These are phyloP conservation scores for Globisporangium middletonii DNA, from an alignment of 352 stramenopile genomes.

Conservation along the genomic window DNA sequence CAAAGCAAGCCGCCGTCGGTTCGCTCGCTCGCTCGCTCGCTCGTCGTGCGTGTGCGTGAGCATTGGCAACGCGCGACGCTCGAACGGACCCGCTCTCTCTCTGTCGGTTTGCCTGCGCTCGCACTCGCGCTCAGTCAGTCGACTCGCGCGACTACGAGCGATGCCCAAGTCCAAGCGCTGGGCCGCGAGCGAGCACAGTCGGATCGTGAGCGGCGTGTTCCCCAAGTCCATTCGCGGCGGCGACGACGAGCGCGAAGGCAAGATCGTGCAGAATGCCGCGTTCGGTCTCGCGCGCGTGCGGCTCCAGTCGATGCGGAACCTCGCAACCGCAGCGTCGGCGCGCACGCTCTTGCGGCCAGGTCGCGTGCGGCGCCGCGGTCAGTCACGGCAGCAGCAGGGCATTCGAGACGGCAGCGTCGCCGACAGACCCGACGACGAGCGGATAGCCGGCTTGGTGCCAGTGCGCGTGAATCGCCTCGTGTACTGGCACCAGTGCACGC, in stretches of 20 bases:
- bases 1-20: background rate
- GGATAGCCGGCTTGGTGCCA: background rate
- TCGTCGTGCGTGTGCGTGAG: background rate
- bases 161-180: conserved; percentile 15
- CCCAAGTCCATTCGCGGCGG: conserved; percentile 12
- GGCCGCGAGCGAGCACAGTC: conserved; percentile 15
- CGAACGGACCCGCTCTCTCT: too few species aligned
- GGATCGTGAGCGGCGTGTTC: conserved; percentile 15
- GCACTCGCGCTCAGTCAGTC: too few species aligned
- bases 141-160: background rate
- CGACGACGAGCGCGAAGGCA: conserved; percentile 11
- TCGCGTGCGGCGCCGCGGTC: background rate
- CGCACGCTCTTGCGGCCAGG: conserved; percentile 2
- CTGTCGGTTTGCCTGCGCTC: too few species aligned
- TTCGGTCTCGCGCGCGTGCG: conserved; percentile 12
- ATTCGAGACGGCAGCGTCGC: background rate
- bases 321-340: conserved; percentile 2
- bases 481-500: background rate
- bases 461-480: background rate
- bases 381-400: background rate
- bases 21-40: background rate
- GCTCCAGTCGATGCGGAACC: conserved; percentile 9
- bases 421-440: background rate
- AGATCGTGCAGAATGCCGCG: conserved; percentile 11
- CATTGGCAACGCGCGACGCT: background rate